A percentile compares a stretch with the other conserved stretches of the same genome.
Conservation (phyloP, 1,284 basidiomycete genomes). For the Gomphus sp. region DNA sequence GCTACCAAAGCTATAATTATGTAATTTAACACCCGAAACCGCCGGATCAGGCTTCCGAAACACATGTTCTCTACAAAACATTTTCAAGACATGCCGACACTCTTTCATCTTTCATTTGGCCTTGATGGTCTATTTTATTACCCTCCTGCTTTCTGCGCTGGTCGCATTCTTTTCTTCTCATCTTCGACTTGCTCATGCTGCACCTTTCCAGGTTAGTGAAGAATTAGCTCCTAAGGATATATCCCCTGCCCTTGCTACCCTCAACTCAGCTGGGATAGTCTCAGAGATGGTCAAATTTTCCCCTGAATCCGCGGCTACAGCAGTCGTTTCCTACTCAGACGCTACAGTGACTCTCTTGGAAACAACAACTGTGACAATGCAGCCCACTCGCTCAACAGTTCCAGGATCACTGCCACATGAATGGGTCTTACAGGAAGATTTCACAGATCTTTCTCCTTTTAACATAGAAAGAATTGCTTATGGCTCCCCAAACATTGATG, state of each 20-base stretch:
- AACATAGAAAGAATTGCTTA: background rate
- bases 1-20: too few relatives aligned
- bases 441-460: conserved; percentile 2
- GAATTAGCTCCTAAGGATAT: background rate
- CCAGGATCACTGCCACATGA: background rate
- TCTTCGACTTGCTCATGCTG: background rate
- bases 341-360: background rate
- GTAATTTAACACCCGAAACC: background rate
- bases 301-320: background rate
- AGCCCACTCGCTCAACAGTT: background rate
- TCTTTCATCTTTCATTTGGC: background rate
- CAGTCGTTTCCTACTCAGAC: background rate
- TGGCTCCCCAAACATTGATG: background rate
- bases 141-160: background rate
- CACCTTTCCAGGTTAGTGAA: background rate
- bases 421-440: background rate
- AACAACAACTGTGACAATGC: background rate
- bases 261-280: background rate
- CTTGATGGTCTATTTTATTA: background rate
- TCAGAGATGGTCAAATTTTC: background rate
- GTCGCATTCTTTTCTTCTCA: background rate
- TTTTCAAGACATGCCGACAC: background rate
- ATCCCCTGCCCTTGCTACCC: background rate
- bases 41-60: background rate
- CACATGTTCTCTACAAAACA: background rate